Percentiles rank a stretch among this genome's conserved stretches.
Conservation (phyloP, 73 alveolate genomes). For the Paramecium sonneborni region DNA sequence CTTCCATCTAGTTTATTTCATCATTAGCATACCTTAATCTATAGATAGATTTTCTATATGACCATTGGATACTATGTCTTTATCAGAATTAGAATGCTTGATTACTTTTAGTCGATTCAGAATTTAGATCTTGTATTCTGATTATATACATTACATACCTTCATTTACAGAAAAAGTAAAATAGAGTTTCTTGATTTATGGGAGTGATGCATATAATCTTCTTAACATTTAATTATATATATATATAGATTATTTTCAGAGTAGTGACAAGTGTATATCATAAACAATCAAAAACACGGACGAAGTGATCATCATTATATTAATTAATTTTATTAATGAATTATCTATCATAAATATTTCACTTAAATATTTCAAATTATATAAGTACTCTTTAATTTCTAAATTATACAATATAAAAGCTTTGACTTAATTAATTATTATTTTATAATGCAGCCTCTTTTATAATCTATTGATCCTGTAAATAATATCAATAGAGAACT, state of each 20-base stretch:
- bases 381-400: background rate
- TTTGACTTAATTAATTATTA: too few relatives aligned
- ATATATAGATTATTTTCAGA: slow-evolving; percentile 35
- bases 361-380: background rate
- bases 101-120: background rate
- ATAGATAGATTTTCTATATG: background rate
- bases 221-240: slow-evolving; percentile 11
- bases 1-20: slow-evolving; percentile 16
- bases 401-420: too few relatives aligned
- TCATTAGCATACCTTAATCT: background rate
- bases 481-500: background rate
- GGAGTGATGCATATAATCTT: background rate
- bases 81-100: background rate
- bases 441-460: background rate
- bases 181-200: background rate
- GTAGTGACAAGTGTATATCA: slow-evolving; percentile 59
- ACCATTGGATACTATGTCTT: background rate
- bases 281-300: slow-evolving; percentile 55
- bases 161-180: background rate
- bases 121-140: background rate
- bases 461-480: background rate
- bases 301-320: slow-evolving; percentile 32
- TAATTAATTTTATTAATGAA: background rate
- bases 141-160: background rate
- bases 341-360: background rate